Evolutionary conservation across 768 basidiomycete genomes (phyloP).

Genomic region (Daedaleopsis nitida): DNA sequence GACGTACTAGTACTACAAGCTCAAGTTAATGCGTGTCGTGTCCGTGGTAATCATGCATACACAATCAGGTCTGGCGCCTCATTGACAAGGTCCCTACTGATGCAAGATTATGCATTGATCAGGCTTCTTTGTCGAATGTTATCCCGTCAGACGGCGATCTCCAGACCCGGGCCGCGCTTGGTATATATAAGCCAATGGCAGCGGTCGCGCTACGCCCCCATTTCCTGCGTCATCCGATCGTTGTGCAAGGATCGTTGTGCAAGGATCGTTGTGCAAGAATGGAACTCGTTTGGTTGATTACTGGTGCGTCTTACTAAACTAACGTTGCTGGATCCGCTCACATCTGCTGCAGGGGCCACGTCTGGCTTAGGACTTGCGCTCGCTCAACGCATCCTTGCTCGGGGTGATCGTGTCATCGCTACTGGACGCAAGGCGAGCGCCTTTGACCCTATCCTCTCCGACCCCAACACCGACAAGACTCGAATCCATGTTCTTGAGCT

Average conservation of each 20-base stretch:
- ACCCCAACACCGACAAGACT: slow-evolving; percentile 28
- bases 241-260: no score
- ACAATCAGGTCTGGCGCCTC: no score
- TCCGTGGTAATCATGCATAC: no score
- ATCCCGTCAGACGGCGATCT: no score
- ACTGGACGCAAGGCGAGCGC: slow-evolving; percentile 4
- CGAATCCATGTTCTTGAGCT: slow-evolving; percentile 48
- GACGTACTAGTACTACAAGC: no score
- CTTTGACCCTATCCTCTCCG: slow-evolving; percentile 9
- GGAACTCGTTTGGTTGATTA: slow-evolving; percentile 30
- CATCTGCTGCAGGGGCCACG: slow-evolving; percentile 21
- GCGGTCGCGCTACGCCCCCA: not conserved
- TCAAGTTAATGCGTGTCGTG: no score
- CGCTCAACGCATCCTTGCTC: slow-evolving; percentile 26
- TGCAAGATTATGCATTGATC: no score
- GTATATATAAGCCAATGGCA: no score
- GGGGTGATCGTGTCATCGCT: slow-evolving; percentile 28
- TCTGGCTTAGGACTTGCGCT: slow-evolving; percentile 31
- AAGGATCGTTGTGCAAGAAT: no score
- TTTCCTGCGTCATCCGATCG: not conserved
- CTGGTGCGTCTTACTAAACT: slow-evolving; percentile 1
- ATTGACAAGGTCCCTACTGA: no score
- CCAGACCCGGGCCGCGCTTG: no score
- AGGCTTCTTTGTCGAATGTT: no score
- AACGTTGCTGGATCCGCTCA: not conserved